Evolutionary conservation across 2,329 filamentous ascomycete species (phyloP).

Genomic region (Verticillium tricorpus): DNA sequence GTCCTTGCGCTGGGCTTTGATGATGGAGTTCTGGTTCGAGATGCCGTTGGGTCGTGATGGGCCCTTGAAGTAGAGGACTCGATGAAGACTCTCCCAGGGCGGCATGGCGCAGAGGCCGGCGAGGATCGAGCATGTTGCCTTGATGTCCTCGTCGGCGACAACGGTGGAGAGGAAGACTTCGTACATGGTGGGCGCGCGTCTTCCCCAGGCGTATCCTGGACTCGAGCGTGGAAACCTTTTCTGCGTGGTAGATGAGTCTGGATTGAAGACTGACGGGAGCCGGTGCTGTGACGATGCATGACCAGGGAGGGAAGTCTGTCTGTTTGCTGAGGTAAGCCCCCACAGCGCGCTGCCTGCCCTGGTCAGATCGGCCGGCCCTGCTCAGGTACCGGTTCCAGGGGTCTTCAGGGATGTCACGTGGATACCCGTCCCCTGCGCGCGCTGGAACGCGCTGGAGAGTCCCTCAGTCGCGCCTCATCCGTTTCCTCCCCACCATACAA

Average conservation of each 20-base stretch:
- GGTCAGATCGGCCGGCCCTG: too few species aligned
- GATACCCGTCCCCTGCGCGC: neutral
- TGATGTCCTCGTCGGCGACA: constrained; percentile 45
- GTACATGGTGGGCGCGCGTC: constrained; percentile 38
- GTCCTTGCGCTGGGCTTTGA: constrained; percentile 25
- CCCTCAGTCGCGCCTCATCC: neutral
- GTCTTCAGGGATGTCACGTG: neutral
- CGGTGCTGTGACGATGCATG: neutral
- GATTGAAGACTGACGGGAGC: neutral
- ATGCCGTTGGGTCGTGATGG: constrained; percentile 41
- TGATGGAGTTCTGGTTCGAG: constrained; percentile 27
- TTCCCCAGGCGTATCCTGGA: neutral
- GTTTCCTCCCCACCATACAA: neutral
- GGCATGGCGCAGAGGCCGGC: constrained; percentile 54
- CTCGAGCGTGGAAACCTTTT: neutral
- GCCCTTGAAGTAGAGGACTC: constrained; percentile 51
- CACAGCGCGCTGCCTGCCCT: neutral
- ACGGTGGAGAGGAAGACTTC: constrained; percentile 55
- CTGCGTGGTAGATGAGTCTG: neutral
- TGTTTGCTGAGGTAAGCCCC: neutral
- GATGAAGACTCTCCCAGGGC: constrained; percentile 42
- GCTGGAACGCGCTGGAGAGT: neutral
- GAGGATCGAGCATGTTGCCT: constrained; percentile 46
- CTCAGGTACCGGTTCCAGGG: too few species aligned
- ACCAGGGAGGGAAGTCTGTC: neutral